A percentile compares a stretch with the other conserved stretches of the same genome.
Conservation (phyloP, 1,139 yeast genomes). For the Casaregolazyma suthepensis region DNA sequence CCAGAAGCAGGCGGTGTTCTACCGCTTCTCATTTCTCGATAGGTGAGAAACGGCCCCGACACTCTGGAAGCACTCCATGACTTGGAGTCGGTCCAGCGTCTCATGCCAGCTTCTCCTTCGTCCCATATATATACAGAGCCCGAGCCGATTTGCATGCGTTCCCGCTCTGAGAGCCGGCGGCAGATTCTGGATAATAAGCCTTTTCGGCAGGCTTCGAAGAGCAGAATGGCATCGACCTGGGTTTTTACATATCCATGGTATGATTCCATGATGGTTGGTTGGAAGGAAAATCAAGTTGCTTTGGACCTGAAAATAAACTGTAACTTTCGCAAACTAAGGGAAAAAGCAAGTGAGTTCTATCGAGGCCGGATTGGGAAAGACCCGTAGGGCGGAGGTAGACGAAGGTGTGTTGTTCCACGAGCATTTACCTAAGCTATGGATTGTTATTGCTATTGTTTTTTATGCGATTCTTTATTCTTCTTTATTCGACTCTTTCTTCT, state of each 20-base stretch:
- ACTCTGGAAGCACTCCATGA: constrained; percentile 70
- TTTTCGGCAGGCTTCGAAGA: constrained; percentile 58
- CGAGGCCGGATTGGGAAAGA: background rate
- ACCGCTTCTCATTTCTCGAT: constrained; percentile 50
- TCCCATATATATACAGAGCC: constrained; percentile 71
- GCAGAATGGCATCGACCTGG: constrained; percentile 55
- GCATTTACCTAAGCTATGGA: no score
- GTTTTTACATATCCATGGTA: constrained; percentile 55
- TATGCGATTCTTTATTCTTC: no score
- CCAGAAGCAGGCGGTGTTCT: background rate
- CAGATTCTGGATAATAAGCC: constrained; percentile 53
- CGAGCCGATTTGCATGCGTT: constrained; percentile 46
- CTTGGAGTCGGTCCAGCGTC: constrained; percentile 70
- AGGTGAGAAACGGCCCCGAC: constrained; percentile 56
- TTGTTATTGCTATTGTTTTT: no score
- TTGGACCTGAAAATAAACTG: background rate
- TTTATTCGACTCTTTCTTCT: no score
- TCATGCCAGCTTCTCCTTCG: constrained; percentile 64
- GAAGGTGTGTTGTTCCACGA: no score
- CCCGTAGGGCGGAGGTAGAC: background rate
- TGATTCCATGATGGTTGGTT: constrained; percentile 39
- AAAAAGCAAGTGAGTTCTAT: background rate
- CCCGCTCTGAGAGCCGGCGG: constrained; percentile 54
- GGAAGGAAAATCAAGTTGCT: background rate
- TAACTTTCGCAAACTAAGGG: background rate